Base-by-base conservation (phyloP, 2,329 filamentous ascomycete genomes). In the Aspergillus sp. region DNA sequence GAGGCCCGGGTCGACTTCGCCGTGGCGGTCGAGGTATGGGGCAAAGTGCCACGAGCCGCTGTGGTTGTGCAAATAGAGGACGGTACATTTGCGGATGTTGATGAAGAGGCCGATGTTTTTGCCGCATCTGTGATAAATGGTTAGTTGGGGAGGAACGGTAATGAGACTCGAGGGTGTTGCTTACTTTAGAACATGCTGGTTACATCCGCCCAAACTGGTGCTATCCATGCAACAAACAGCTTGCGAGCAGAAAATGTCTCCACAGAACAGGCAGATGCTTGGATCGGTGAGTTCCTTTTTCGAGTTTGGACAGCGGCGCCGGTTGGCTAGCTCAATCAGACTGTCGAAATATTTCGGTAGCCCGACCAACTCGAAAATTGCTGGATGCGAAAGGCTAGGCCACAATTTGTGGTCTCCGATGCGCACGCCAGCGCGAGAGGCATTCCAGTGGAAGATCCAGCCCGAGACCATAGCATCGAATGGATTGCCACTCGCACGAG, bases 211-310 rank as follows among this genome's bases (percentile, higher is more conserved):
- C 59, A 91, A 84, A 62, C 82, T 84, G 59, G 86, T 87, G 31
- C 82, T 84, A 31, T 71, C 67, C 69, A 90, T 86, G 73, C 95
- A 99, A 77, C 95, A 99, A 47, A 93, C 89, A 46, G 90, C 91
- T 78, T 99, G 95, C 9, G 90, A 91, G 76, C 95, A 99, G 75
- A 97, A 93, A 41, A 99, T 91, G n/a, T 93, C 92, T 35, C 95
- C 93, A 70, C 95, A 99, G 77, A 97, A 91, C 40, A 99, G 83
- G 70, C 95, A 99, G 39, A 99, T 85, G 63, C 90, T 90, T 0
- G 95, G 92, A 73, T 99, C 96, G 2, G 88, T 89, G 51, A 99
- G 79, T 66, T 97, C 93, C 72, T 95, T 96, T 63, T 92, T 92
- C 1, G 91, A 96, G 2, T 88, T 96, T 0, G 92, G 92, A 69